phyloP scores from a whole-genome alignment of 2,329 filamentous ascomycete species.

The Paecilomyces fulvus region DNA sequence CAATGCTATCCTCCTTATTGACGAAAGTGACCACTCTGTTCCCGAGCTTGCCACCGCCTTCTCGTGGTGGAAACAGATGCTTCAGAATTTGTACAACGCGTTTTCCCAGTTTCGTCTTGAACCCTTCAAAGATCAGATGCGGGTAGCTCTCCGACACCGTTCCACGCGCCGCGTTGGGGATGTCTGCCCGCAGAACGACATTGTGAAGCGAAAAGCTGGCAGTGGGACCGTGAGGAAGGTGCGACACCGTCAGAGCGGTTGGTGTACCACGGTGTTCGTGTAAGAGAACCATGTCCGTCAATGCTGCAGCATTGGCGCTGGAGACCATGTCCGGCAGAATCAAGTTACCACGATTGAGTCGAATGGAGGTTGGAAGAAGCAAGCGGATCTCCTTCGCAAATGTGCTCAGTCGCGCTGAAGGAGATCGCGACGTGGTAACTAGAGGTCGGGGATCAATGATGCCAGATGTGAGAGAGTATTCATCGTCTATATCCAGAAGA shows the following conservation, averaged over 20 bases:
- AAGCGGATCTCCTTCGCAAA: slow-evolving; percentile 90
- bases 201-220: slow-evolving; percentile 86
- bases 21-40: slow-evolving; percentile 88
- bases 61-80: slow-evolving; percentile 86
- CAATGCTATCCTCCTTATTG: slow-evolving; percentile 79
- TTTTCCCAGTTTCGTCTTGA: slow-evolving; percentile 69
- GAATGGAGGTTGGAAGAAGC: slow-evolving; percentile 73
- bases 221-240: slow-evolving; percentile 82
- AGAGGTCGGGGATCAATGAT: slow-evolving; percentile 82
- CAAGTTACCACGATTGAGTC: slow-evolving; percentile 84
- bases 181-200: slow-evolving; percentile 84
- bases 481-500: slow-evolving; percentile 76
- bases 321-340: slow-evolving; percentile 77
- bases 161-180: slow-evolving; percentile 76
- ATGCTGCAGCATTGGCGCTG: slow-evolving; percentile 68
- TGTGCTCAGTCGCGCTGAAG: slow-evolving; percentile 71
- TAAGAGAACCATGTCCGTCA: slow-evolving; percentile 77
- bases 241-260: slow-evolving; percentile 77
- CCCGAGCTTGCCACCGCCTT: slow-evolving; percentile 71
- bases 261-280: slow-evolving; percentile 92
- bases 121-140: slow-evolving; percentile 91
- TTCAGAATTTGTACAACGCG: slow-evolving; percentile 85
- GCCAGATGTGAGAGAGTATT: slow-evolving; percentile 85
- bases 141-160: slow-evolving; percentile 90
- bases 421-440: slow-evolving; percentile 83